Evolutionary conservation across 805 yeast species (phyloP), one percentile per base, ranked within the genome.

Genomic region (Starmerella geochares): DNA sequence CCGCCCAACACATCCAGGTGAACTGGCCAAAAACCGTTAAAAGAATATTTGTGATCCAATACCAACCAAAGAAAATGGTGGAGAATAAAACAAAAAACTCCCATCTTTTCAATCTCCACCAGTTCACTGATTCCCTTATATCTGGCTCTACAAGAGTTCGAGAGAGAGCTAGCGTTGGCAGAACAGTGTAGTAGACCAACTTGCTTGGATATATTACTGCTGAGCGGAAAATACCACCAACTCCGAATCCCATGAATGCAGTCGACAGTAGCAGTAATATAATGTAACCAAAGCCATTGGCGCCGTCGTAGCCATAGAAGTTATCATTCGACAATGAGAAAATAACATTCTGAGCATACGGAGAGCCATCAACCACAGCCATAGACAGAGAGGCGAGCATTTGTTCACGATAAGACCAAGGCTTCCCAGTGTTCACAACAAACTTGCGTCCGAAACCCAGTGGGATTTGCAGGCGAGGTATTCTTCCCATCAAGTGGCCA

Each of bases 1-100:
- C 79, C 77, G 51, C 49, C 81, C 82, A 78, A 3, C 76, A 70
- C 56, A 75, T 69, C 83, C 83, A 79, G 56, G 71, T 75, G 64
- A 83, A 81, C 58, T 75, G 74, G 0, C 79, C 71, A 49, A 82
- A 69, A 1, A 78, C 85, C 14, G 69, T 67, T 66, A 80, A 80
- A 21, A 83, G 67, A 59, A 70, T 80, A 49, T 80, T 82, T 3
- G 86, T 86, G 55, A 82, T 65, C 79, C 82, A 80, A 59, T 77
- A 77, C 74, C 80, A 81, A 3, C 72, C 54, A 56, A 79, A 79
- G 21, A 72, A 62, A n/a, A 65, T 62, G 14, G 57, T 45, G 47
- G 76, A 68, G 2, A 69, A 69, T 31, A 67, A 47, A 27, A 69
- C 53, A 64, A 80, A 80, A 55, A 77, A 74, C 49, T 63, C 67